Percentiles rank a stretch among this genome's conserved stretches.
phyloP scores from a whole-genome alignment of 805 yeast species.

The Lipomyces kockii region DNA sequence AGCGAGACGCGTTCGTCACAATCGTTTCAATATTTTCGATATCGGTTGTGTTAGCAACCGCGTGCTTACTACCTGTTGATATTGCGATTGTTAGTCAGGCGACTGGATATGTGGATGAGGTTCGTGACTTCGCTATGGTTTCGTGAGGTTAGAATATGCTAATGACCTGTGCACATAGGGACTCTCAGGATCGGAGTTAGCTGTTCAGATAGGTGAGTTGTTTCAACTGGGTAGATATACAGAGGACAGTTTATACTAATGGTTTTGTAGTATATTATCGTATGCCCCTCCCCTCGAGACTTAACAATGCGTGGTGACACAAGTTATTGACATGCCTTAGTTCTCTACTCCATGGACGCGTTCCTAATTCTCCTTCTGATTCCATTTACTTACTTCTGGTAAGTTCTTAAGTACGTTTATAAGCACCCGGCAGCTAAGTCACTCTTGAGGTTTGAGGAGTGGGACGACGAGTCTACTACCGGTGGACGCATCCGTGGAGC shows the following conservation, averaged over 20 bases:
- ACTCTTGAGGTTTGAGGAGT: slow-evolving; percentile 35
- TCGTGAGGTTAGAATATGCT: background rate
- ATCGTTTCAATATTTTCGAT: slow-evolving; percentile 37
- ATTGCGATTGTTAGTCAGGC: slow-evolving; percentile 37
- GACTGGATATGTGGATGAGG: slow-evolving; percentile 22
- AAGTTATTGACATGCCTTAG: slow-evolving; percentile 3
- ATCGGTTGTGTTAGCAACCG: slow-evolving; percentile 36
- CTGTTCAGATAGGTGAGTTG: slow-evolving; percentile 18
- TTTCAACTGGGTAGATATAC: background rate
- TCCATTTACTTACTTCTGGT: slow-evolving; percentile 41
- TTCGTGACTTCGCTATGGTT: background rate
- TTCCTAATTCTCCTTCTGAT: slow-evolving; percentile 35
- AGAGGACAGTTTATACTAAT: background rate
- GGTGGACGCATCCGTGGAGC: slow-evolving; percentile 33
- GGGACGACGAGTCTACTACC: slow-evolving; percentile 36
- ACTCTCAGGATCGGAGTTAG: slow-evolving; percentile 14
- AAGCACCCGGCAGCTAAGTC: background rate
- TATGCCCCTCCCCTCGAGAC: background rate
- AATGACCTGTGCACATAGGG: slow-evolving; percentile 9
- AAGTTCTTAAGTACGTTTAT: background rate
- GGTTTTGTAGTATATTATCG: slow-evolving; percentile 26
- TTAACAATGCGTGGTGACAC: background rate
- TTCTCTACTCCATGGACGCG: slow-evolving; percentile 38
- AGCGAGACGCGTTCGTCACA: slow-evolving; percentile 37
- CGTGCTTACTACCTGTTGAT: slow-evolving; percentile 37